Percentiles rank a stretch among this genome's conserved stretches.
Conservation (phyloP, 83 land plant genomes). For the Diphasiastrum complanatum region DNA sequence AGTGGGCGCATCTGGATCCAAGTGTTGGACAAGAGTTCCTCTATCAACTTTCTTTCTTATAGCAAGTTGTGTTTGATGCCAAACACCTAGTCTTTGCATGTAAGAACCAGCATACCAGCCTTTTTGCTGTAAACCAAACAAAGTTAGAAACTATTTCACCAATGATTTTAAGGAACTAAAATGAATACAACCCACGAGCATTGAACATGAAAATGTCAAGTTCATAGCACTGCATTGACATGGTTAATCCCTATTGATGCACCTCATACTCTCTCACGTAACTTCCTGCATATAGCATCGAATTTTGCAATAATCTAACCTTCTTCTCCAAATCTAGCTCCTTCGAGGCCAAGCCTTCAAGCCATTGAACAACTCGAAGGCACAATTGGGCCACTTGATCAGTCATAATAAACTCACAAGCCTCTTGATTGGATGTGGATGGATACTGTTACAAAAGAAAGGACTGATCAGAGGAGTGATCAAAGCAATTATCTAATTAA, state of each 20-base stretch:
- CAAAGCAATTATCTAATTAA: too few relatives aligned
- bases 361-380: conserved; percentile 88
- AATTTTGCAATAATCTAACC: conserved; percentile 33
- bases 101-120: conserved; percentile 97
- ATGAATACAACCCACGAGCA: too few relatives aligned
- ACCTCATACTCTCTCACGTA: too few relatives aligned
- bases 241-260: too few relatives aligned
- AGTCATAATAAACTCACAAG: conserved; percentile 58
- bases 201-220: too few relatives aligned
- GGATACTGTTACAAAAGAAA: too few relatives aligned
- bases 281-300: too few relatives aligned
- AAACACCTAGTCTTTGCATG: conserved; percentile 82
- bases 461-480: too few relatives aligned
- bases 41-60: conserved; percentile 51
- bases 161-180: not conserved
- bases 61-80: conserved; percentile 85
- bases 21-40: conserved; percentile 58
- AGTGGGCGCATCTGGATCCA: conserved; percentile 99
- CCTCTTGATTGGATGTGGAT: conserved; percentile 82
- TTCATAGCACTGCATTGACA: too few relatives aligned
- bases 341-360: conserved; percentile 82
- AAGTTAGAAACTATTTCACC: not conserved
- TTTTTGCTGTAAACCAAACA: conserved; percentile 43
- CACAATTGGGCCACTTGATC: conserved; percentile 86
- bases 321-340: conserved; percentile 85